Base-by-base conservation (phyloP, 805 yeast genomes). In the Candida sanyiensis region DNA sequence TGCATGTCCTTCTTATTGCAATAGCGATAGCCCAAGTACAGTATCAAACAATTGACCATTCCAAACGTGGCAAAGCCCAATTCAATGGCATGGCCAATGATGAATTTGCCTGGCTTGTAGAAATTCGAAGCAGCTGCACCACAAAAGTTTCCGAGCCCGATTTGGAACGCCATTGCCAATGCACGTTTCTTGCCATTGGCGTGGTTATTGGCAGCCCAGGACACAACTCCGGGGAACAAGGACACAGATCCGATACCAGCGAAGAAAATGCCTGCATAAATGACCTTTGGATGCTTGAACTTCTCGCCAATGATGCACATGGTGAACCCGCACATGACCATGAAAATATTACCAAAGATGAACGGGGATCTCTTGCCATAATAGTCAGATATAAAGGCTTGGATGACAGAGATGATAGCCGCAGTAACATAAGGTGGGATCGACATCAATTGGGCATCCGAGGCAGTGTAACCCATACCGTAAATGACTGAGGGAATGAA, bases 401-500 rank as follows among this genome's bases (percentile, higher is more conserved):
- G 58, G 3, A 37, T 28, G 7, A 61, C 47, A 7, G 60, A 46
- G 10, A 45, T 39, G 8, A 54, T 42, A 3, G 63, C 56, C 3
- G 64, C 66, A 11, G 54, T 56, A 21, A 61, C 48, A 44, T 67
- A 67, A 4, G 64, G 55, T 3, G 73, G 73, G n/a, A 66, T 63
- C 1, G 70, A 56, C 65, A 69, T 48, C 19, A 66, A 54, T 49
- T 69, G 72, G 0, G 72, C 64, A 19, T 49, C 49, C 6, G 65
- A 54, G 7, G 62, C 49, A 15, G 65, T 47, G 47, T 64, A 67
- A 2, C 73, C 73, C 39, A 69, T 47, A 2, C 24, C 43, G 27
- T 54, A 55, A 41, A 69, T 57, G 41, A 69, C 68, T 10, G 71
- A 60, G 10, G 74, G 73, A 25, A 66, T 44, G 38, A 68, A 67